These are phyloP conservation scores for Pichia cephalocereana DNA, from an alignment of 805 yeast genomes.

Conservation along the genomic window DNA sequence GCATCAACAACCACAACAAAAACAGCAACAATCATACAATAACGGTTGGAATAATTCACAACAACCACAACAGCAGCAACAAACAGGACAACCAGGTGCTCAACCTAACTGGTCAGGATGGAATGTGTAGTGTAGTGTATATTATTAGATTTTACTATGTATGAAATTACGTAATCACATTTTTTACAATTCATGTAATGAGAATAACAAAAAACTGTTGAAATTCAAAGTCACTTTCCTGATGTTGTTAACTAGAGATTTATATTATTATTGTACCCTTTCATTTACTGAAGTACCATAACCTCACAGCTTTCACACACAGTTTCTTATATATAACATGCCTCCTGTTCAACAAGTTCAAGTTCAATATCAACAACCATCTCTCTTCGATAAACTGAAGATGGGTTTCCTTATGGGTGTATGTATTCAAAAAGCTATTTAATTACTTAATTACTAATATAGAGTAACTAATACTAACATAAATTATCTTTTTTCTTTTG, in stretches of 20 bases:
- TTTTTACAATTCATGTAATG: too few species aligned
- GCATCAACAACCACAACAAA: conserved; percentile 2
- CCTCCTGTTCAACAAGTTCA: conserved; percentile 67
- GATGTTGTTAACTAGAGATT: too few species aligned
- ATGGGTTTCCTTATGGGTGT: conserved; percentile 98
- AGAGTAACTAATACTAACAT: too few species aligned
- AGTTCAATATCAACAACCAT: conserved; percentile 57
- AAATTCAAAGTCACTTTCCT: too few species aligned
- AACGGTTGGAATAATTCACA: conserved; percentile 1
- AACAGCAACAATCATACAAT: not conserved
- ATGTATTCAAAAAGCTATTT: conserved; percentile 17
- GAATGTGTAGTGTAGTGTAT: not conserved
- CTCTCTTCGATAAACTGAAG: conserved; percentile 91
- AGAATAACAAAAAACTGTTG: too few species aligned
- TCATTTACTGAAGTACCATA: not conserved
- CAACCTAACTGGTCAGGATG: conserved; percentile 4
- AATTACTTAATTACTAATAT: too few species aligned
- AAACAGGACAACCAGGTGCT: not conserved
- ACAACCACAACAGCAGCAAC: conserved; percentile 11
- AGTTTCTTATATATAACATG: conserved; percentile 28
- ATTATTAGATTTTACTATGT: not conserved
- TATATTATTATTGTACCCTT: too few species aligned
- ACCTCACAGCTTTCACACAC: not conserved
- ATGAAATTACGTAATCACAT: too few species aligned
- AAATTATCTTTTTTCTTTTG: not conserved